Base-by-base conservation (phyloP, 805 yeast species). In the Kodamaea fukazawae region DNA sequence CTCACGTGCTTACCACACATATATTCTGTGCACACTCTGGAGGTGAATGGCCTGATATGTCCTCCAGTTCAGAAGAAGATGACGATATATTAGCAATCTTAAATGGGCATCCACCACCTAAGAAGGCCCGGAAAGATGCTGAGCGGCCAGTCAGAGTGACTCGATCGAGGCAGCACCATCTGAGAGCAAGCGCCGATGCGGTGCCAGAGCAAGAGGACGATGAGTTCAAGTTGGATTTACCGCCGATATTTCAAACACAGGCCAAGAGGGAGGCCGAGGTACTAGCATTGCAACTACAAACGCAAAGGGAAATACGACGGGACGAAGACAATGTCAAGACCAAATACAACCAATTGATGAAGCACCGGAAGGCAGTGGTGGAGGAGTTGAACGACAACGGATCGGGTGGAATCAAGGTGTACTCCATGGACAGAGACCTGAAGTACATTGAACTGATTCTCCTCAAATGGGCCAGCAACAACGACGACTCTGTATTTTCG, bases 301-400 rank as follows among this genome's bases (percentile, higher is more conserved):
- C 56, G 8, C 51, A 49, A 18, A 31, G 18, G 7, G 41, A 49
- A 31, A 43, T 49, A 12, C 34, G 33, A 14, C 38, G 41, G 18
- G 54, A 59, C 11, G 42, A 38, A 13, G n/a, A 25, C 11, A 18
- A 15, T 12, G 18, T 39, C 27, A 34, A 33, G 25, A 29, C 29
- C 12, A 34, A 16, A 32, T 49, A 44, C 35, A 38, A 43, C 5
- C 36, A 30, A 20, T 41, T 57, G 31, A 35, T 45, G 32, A 14
- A 11, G 5, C 36, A 47, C 10, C 56, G 51, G 28, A 34, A 34
- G 7, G 29, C 39, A 26, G 27, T 63, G 9, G 15, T 64, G 29
- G 36, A 28, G 3, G 70, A 64, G 36, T 44, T 65, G 32, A 65
- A 63, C 46, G 63, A 58, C 32, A 62, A 62, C 39, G 68, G 67